Conservation (phyloP, 768 basidiomycete genomes). For the Trametopsis cervina region DNA sequence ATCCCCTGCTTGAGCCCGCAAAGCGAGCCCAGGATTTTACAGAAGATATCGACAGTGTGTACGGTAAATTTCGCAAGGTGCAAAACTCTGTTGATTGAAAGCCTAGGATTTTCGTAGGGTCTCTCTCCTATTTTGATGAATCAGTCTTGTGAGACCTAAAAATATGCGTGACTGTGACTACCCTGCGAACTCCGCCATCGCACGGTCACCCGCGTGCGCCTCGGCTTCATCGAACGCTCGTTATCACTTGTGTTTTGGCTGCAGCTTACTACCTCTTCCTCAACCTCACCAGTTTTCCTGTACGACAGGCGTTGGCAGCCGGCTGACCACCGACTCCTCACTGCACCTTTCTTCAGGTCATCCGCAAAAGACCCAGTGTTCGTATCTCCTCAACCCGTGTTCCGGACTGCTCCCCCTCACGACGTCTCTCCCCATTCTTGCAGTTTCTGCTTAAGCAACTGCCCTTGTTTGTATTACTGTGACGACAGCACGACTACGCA, state of each 20-base stretch:
- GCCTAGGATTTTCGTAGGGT: too few species aligned
- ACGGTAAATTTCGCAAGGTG: too few species aligned
- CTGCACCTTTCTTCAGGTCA: constrained; percentile 4
- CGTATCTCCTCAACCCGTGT: constrained; percentile 1
- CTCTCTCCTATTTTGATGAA: too few species aligned
- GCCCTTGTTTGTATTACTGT: constrained; percentile 2
- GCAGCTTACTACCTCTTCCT: constrained; percentile 26
- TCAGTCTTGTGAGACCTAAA: too few species aligned
- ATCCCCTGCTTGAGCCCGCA: too few species aligned
- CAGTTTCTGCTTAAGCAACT: constrained; percentile 2
- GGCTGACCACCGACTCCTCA: constrained; percentile 21
- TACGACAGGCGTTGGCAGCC: constrained; percentile 23
- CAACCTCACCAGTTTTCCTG: constrained; percentile 35
- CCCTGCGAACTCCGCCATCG: constrained; percentile 17
- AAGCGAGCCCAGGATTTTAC: too few species aligned
- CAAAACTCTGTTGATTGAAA: too few species aligned
- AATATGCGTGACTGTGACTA: constrained; percentile 1
- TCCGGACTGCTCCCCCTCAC: constrained; percentile 11
- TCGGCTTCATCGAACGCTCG: constrained; percentile 24
- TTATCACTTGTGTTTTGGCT: constrained; percentile 32
- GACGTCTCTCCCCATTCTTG: constrained; percentile 7
- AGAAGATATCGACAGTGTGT: too few species aligned
- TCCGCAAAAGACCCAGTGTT: constrained; percentile 8
- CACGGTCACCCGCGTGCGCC: constrained; percentile 16
- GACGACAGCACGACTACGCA: constrained; percentile 14